Percentiles rank a stretch among this genome's conserved stretches.
These are phyloP conservation scores for Wallacemonas collosoma DNA, from an alignment of 208 protist species.

Conservation along the genomic window DNA sequence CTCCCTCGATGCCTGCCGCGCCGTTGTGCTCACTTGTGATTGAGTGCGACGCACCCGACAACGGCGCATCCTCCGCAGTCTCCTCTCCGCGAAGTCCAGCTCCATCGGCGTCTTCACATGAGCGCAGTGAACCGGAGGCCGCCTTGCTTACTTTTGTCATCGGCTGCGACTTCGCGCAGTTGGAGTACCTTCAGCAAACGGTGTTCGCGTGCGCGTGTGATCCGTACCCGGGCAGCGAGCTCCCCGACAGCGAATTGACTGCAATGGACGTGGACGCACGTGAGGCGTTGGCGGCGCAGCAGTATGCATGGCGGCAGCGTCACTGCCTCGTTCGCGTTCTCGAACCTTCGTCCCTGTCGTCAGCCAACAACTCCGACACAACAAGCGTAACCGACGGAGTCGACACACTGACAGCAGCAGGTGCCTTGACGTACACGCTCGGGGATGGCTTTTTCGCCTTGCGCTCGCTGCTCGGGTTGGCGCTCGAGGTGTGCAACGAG, in stretches of 20 bases:
- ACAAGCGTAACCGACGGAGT: constrained; percentile 3
- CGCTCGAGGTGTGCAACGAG: constrained; percentile 36
- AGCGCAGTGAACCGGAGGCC: neutral
- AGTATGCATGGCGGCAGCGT: constrained; percentile 30
- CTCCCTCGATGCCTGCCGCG: constrained; percentile 17
- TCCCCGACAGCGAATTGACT: neutral
- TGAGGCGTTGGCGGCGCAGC: neutral
- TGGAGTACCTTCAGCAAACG: constrained; percentile 30
- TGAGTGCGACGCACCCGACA: constrained; percentile 21
- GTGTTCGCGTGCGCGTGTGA: constrained; percentile 29
- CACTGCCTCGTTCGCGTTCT: constrained; percentile 43
- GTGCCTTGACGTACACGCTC: constrained; percentile 33
- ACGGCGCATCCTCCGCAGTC: neutral
- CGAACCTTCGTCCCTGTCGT: constrained; percentile 27
- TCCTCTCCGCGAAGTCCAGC: neutral
- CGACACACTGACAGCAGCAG: neutral
- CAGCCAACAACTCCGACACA: constrained; percentile 17
- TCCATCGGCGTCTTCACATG: neutral
- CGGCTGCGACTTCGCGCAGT: constrained; percentile 46
- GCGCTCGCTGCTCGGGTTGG: constrained; percentile 31
- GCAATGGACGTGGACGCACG: neutral
- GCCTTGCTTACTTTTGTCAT: constrained; percentile 28
- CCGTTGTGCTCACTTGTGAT: constrained; percentile 39
- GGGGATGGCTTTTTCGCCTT: constrained; percentile 32
- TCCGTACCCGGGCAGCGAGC: constrained; percentile 21